Evolutionary conservation across 768 basidiomycete genomes (phyloP).

Genomic region (Termitomyces sp.): DNA sequence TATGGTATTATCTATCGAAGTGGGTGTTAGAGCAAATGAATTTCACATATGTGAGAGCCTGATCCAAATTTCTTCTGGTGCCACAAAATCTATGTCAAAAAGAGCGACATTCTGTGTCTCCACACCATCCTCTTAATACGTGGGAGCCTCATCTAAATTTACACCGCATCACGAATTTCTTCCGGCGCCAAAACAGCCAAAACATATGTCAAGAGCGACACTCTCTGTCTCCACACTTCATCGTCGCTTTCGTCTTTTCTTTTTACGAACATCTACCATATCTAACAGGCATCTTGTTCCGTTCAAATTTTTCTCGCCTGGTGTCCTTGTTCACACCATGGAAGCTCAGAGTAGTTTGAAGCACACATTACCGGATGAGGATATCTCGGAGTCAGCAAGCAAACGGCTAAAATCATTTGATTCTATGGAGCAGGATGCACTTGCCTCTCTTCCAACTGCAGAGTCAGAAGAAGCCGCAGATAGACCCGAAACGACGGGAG

Average conservation of each 20-base stretch:
- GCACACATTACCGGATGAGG: constrained; percentile 5
- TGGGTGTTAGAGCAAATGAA: neutral
- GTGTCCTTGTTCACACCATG: constrained; percentile 4
- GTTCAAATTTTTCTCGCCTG: neutral
- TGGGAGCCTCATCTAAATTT: neutral
- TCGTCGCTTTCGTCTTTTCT: neutral
- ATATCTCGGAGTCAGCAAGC: neutral
- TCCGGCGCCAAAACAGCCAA: constrained; percentile 3
- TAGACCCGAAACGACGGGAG: neutral
- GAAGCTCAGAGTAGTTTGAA: constrained; percentile 9
- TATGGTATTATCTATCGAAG: neutral
- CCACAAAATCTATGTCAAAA: too few relatives aligned
- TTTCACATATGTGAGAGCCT: neutral
- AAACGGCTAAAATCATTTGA: constrained; percentile 12
- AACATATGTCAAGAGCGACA: constrained; percentile 11
- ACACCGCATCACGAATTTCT: neutral
- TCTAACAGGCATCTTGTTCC: neutral
- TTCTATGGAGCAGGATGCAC: neutral
- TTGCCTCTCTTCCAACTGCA: neutral
- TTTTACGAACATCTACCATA: neutral
- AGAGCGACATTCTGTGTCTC: too few relatives aligned
- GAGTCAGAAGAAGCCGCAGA: neutral
- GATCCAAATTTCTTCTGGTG: neutral
- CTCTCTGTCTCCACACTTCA: constrained; percentile 2
- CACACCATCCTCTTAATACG: too few relatives aligned